These are phyloP conservation scores for Penicillium subrubescens DNA, from an alignment of 495 filamentous ascomycete genomes.

Conservation along the genomic window DNA sequence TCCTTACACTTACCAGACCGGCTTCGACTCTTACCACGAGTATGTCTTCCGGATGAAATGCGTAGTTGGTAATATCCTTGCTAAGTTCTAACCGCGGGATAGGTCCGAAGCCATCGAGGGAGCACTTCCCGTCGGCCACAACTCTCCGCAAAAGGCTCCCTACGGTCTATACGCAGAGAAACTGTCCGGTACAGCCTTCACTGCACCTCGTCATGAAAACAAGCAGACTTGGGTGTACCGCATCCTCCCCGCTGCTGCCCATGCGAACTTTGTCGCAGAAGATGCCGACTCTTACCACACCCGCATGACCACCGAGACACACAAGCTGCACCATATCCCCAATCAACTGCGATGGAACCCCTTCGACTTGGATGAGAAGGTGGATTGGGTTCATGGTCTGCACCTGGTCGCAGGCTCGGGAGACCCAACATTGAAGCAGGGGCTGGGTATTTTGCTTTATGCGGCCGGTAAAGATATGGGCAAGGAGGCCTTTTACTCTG, in stretches of 20 bases:
- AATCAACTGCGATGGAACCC: constrained; percentile 94
- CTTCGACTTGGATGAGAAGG: constrained; percentile 72
- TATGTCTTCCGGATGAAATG: constrained; percentile 27
- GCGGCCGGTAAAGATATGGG: constrained; percentile 82
- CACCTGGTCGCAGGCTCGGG: constrained; percentile 80
- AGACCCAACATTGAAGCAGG: constrained; percentile 77
- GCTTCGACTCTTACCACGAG: constrained; percentile 63
- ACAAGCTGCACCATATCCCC: constrained; percentile 66
- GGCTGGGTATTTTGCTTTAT: constrained; percentile 81
- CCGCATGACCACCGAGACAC: constrained; percentile 47
- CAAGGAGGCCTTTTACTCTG: constrained; percentile 80
- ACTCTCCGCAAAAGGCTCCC: constrained; percentile 85
- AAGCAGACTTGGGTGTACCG: constrained; percentile 94
- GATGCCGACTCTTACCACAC: constrained; percentile 58
- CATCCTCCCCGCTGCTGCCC: constrained; percentile 80
- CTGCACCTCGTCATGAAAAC: constrained; percentile 85
- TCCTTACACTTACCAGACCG: constrained; percentile 60
- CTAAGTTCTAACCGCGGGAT: neutral
- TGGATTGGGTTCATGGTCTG: constrained; percentile 80
- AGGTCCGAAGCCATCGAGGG: constrained; percentile 58
- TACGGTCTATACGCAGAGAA: constrained; percentile 90
- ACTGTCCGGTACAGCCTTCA: constrained; percentile 92
- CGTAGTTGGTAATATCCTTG: neutral
- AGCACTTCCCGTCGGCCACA: constrained; percentile 67
- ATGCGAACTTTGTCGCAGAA: constrained; percentile 67